phyloP scores from a whole-genome alignment of 108 stramenopile genomes.

The Epithemia pelagica region DNA sequence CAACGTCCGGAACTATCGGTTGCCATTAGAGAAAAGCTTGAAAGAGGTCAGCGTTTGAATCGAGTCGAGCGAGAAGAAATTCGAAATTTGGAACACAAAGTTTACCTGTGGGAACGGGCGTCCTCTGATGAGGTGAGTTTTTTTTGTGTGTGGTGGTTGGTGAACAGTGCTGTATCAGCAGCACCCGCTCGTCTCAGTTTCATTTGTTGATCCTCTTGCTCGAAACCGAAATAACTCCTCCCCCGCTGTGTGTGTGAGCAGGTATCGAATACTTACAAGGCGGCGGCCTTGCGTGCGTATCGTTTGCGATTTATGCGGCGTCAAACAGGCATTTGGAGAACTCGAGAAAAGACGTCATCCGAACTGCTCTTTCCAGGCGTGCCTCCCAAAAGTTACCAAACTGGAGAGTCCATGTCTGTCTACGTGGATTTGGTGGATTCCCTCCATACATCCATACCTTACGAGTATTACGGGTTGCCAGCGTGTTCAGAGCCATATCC shows the following conservation, averaged over 20 bases:
- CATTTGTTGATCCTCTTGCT: neutral
- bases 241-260: too few species aligned
- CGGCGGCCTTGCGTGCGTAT: slow-evolving; percentile 32
- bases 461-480: slow-evolving; percentile 90
- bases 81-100: slow-evolving; percentile 16
- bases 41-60: slow-evolving; percentile 18
- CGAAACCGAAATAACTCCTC: too few species aligned
- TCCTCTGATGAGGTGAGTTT: slow-evolving; percentile 24
- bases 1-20: neutral
- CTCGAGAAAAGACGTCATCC: slow-evolving; percentile 43
- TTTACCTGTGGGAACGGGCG: slow-evolving; percentile 23
- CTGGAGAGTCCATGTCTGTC: slow-evolving; percentile 47
- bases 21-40: slow-evolving; percentile 20
- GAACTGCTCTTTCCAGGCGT: slow-evolving; percentile 75
- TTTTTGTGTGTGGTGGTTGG: neutral
- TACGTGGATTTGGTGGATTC: slow-evolving; percentile 70
- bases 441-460: slow-evolving; percentile 86
- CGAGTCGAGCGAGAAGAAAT: slow-evolving; percentile 30
- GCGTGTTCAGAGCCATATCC: slow-evolving; percentile 70
- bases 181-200: neutral
- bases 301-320: slow-evolving; percentile 61
- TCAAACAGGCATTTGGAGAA: slow-evolving; percentile 53
- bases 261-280: slow-evolving; percentile 24
- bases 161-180: neutral
- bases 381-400: slow-evolving; percentile 51